Evolutionary conservation across 1,139 yeast genomes (phyloP).

Genomic region (Blastobotrys apis): DNA sequence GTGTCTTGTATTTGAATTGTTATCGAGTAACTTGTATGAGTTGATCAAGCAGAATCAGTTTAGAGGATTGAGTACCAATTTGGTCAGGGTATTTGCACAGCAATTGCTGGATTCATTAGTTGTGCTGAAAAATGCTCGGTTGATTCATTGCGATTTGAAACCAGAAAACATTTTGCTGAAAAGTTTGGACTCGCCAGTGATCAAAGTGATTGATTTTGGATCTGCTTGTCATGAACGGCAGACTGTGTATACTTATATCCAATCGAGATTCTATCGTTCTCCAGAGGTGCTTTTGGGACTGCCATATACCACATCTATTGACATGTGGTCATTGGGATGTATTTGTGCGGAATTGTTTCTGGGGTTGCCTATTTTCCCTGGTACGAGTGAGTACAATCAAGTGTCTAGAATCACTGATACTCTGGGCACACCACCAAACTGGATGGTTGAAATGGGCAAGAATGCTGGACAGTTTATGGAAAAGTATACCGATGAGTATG

Average conservation of each 20-base stretch:
- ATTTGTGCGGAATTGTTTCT: constrained; percentile 89
- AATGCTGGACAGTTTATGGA: constrained; percentile 68
- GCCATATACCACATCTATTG: constrained; percentile 83
- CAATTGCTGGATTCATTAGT: constrained; percentile 80
- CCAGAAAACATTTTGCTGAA: constrained; percentile 90
- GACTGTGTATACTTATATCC: constrained; percentile 89
- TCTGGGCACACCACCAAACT: constrained; percentile 83
- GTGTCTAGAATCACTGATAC: constrained; percentile 76
- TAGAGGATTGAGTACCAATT: constrained; percentile 78
- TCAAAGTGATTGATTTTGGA: constrained; percentile 95
- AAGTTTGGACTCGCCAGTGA: constrained; percentile 78
- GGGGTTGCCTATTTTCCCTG: constrained; percentile 94
- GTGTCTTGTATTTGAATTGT: constrained; percentile 84
- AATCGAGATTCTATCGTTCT: constrained; percentile 89
- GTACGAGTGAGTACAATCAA: constrained; percentile 90
- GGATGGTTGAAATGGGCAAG: constrained; percentile 97
- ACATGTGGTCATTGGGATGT: constrained; percentile 98
- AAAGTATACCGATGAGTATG: constrained; percentile 39
- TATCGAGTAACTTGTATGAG: constrained; percentile 86
- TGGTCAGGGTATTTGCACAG: constrained; percentile 71
- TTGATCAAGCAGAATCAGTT: constrained; percentile 89
- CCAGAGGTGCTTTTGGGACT: constrained; percentile 93
- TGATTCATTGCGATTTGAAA: constrained; percentile 93
- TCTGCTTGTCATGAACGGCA: constrained; percentile 91
- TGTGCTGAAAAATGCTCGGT: constrained; percentile 73